Evolutionary conservation across 1,284 basidiomycete genomes (phyloP).

Genomic region (Inonotus hispidus): DNA sequence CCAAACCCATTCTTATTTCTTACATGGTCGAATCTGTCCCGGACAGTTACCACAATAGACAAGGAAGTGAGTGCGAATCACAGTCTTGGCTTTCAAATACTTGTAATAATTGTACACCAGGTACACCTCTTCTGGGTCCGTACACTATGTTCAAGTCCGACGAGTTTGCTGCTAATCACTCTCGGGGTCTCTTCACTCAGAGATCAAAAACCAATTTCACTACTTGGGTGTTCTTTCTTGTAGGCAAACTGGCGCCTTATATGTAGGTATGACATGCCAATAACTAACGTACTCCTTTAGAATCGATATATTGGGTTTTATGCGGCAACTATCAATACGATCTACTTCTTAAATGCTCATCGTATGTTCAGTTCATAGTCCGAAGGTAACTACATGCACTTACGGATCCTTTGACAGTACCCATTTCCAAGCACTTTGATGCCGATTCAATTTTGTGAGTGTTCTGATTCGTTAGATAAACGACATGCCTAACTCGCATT

Average conservation of each 20-base stretch:
- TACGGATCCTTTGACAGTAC: not conserved
- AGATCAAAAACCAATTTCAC: not conserved
- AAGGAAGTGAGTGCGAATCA: not conserved
- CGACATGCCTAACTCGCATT: not conserved
- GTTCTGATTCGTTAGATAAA: not conserved
- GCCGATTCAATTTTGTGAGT: not conserved
- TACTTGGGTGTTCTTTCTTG: slow-evolving; percentile 3
- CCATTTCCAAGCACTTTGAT: not conserved
- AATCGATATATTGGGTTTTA: slow-evolving; percentile 7
- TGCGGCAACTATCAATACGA: not conserved
- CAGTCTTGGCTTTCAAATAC: not conserved
- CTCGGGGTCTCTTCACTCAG: not conserved
- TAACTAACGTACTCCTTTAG: not conserved
- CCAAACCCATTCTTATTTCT: not conserved
- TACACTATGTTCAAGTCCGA: not conserved
- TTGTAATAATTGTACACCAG: not conserved
- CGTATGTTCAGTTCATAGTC: not conserved
- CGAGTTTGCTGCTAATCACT: not conserved
- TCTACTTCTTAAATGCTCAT: not conserved
- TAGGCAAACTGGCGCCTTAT: not conserved
- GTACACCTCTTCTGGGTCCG: not conserved
- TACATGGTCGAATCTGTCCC: not conserved
- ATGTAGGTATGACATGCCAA: not conserved
- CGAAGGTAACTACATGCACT: not conserved
- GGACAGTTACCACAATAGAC: not conserved